Evolutionary conservation across 164 flowering plant genomes (phyloP).

Genomic region (Houttuynia cordata): DNA sequence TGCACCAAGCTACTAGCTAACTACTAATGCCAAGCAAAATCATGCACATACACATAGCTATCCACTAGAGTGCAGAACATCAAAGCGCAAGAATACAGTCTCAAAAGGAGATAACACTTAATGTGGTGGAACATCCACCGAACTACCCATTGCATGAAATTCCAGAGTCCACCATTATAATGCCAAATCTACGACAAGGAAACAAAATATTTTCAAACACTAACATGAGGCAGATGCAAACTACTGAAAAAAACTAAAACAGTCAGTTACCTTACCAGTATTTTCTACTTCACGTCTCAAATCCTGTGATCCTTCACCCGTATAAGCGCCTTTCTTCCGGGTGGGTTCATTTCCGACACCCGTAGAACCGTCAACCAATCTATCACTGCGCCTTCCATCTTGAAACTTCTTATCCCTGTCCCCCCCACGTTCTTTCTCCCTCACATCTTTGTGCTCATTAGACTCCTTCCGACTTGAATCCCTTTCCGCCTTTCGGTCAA

Average conservation of each 20-base stretch:
- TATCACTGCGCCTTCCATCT: slow-evolving; percentile 20
- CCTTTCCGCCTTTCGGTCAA: slow-evolving; percentile 35
- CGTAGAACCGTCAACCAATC: slow-evolving; percentile 7
- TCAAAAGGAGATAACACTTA: too few relatives aligned
- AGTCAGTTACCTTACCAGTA: slow-evolving; percentile 39
- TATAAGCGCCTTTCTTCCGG: slow-evolving; percentile 23
- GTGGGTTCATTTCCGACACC: slow-evolving; percentile 15
- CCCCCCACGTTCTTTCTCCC: slow-evolving; percentile 28
- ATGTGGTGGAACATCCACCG: too few relatives aligned
- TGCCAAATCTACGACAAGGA: too few relatives aligned
- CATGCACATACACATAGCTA: too few relatives aligned
- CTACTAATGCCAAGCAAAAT: too few relatives aligned
- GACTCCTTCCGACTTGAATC: slow-evolving; percentile 33
- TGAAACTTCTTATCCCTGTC: slow-evolving; percentile 34
- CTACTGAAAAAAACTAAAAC: background rate
- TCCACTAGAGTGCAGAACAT: too few relatives aligned
- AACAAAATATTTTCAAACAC: too few relatives aligned
- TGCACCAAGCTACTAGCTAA: too few relatives aligned
- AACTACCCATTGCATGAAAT: too few relatives aligned
- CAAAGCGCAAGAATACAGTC: too few relatives aligned
- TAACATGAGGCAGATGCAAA: too few relatives aligned
- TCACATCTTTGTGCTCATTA: slow-evolving; percentile 23
- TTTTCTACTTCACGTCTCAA: slow-evolving; percentile 25
- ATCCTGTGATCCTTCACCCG: slow-evolving; percentile 17
- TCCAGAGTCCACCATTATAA: too few relatives aligned